phyloP scores from a whole-genome alignment of 768 basidiomycete genomes.

The Lentinus tigrinus region DNA sequence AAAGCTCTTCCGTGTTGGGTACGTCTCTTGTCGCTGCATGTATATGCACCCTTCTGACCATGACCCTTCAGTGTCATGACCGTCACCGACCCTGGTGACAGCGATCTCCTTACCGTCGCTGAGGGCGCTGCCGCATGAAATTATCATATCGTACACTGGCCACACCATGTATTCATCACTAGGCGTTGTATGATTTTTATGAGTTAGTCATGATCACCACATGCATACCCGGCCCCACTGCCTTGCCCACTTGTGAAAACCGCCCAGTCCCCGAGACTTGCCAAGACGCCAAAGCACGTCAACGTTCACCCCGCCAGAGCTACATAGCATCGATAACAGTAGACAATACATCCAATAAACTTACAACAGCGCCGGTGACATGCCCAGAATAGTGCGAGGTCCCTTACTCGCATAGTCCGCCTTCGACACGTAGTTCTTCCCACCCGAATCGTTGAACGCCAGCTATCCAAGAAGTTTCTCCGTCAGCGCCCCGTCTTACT shows the following conservation, averaged over 20 bases:
- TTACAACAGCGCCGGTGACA: constrained; percentile 72
- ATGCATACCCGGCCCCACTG: neutral
- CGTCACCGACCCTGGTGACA: constrained; percentile 93
- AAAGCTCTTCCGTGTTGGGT: constrained; percentile 99
- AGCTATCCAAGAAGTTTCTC: constrained; percentile 44
- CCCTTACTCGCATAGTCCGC: constrained; percentile 72
- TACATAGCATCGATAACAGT: neutral
- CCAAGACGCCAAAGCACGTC: too few species aligned
- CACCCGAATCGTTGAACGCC: constrained; percentile 66
- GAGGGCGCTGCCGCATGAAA: constrained; percentile 67
- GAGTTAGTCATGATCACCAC: constrained; percentile 10
- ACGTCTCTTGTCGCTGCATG: constrained; percentile 30
- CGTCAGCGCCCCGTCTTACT: neutral
- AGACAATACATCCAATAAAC: constrained; percentile 3
- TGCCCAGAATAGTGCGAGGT: constrained; percentile 73
- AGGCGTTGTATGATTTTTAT: constrained; percentile 20
- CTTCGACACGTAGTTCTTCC: constrained; percentile 76
- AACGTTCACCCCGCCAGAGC: too few species aligned
- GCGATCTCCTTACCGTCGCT: constrained; percentile 87
- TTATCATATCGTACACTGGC: constrained; percentile 12
- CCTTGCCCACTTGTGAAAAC: too few species aligned
- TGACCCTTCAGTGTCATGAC: constrained; percentile 81
- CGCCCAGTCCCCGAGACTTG: too few species aligned
- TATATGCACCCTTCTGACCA: neutral
- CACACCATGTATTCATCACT: constrained; percentile 16